Percentiles rank a stretch among this genome's conserved stretches.
Evolutionary conservation across 2,329 filamentous ascomycete genomes (phyloP).

Genomic region (Aspergillus caelatus): DNA sequence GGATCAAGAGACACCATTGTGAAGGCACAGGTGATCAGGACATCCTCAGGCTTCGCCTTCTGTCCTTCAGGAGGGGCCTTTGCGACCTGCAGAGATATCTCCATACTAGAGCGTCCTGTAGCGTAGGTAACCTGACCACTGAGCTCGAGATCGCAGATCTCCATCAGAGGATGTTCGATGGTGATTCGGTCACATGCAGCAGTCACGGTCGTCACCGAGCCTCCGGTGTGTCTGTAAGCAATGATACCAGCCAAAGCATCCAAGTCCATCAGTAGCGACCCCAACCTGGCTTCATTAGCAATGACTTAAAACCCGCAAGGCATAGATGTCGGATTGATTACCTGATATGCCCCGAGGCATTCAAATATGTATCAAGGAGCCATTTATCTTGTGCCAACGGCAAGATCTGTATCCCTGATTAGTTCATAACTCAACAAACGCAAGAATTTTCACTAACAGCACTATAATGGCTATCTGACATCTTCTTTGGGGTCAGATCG

Average conservation of each 20-base stretch:
- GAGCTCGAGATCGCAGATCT: conserved; percentile 77
- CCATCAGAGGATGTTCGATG: conserved; percentile 71
- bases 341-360: conserved; percentile 73
- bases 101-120: conserved; percentile 71
- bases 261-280: conserved; percentile 77
- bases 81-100: conserved; percentile 73
- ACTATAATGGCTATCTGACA: conserved; percentile 71
- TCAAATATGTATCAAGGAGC: conserved; percentile 77
- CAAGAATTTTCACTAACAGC: conserved; percentile 52
- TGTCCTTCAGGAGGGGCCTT: conserved; percentile 66
- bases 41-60: conserved; percentile 58
- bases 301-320: not conserved
- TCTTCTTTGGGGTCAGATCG: conserved; percentile 66
- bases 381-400: conserved; percentile 74
- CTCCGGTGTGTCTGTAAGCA: conserved; percentile 72
- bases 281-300: conserved; percentile 52
- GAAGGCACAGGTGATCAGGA: conserved; percentile 72
- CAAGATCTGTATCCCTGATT: conserved; percentile 53
- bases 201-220: conserved; percentile 65
- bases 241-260: conserved; percentile 77
- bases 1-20: conserved; percentile 78
- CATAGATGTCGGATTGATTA: conserved; percentile 28
- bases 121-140: conserved; percentile 72
- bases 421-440: conserved; percentile 19
- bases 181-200: conserved; percentile 66